Evolutionary conservation across 306 rosid genomes (phyloP).

Genomic region (Begonia peltatifolia): DNA sequence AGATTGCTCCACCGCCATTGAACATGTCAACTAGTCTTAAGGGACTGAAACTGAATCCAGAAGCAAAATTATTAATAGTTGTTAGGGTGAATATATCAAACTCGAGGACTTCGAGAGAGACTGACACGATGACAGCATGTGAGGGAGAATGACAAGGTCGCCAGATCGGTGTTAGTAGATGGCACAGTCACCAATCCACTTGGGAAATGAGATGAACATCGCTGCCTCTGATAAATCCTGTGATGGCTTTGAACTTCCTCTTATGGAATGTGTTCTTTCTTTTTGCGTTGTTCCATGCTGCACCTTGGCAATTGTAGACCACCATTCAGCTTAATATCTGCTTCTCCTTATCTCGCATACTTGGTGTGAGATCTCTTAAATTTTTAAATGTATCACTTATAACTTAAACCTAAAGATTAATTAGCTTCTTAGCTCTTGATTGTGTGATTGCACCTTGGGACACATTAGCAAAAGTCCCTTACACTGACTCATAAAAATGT

Average conservation of each 20-base stretch:
- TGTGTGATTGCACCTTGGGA: too few species aligned
- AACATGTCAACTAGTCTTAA: slow-evolving; percentile 59
- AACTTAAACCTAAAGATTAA: too few species aligned
- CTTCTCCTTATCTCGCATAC: too few species aligned
- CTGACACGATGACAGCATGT: neutral
- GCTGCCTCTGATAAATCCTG: slow-evolving; percentile 27
- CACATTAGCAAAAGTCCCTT: too few species aligned
- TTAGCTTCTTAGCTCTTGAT: too few species aligned
- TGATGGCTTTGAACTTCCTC: neutral
- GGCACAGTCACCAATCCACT: slow-evolving; percentile 53
- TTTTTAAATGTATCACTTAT: too few species aligned
- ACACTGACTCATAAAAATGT: too few species aligned
- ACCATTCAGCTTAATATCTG: too few species aligned
- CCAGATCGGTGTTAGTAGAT: slow-evolving; percentile 17
- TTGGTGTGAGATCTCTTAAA: too few species aligned
- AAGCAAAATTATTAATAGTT: neutral
- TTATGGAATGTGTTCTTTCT: slow-evolving; percentile 16
- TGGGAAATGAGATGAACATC: slow-evolving; percentile 52
- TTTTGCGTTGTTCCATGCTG: neutral
- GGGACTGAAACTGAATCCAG: slow-evolving; percentile 29
- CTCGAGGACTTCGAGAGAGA: neutral
- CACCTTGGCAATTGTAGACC: slow-evolving; percentile 43
- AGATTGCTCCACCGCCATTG: slow-evolving; percentile 69
- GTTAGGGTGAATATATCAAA: neutral
- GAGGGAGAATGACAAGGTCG: neutral